Conservation (phyloP, 163 green algal genomes). For the Picocystis sp. region DNA sequence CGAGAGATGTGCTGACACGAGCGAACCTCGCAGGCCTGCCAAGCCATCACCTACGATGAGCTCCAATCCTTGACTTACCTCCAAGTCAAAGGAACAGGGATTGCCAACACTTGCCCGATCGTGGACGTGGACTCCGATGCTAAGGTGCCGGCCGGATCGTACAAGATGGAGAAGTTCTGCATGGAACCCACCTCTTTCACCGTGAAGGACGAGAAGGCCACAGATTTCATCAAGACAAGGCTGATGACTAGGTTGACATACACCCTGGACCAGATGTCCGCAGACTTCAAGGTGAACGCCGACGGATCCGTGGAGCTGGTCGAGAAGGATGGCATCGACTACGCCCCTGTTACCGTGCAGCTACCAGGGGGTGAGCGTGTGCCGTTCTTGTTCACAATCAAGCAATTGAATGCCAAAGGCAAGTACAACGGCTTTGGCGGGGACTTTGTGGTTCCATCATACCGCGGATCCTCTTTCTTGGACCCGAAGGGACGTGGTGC, state of each 20-base stretch:
- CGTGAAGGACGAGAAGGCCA: constrained; percentile 38
- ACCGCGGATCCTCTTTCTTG: constrained; percentile 88
- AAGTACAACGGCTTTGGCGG: constrained; percentile 75
- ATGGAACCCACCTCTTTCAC: constrained; percentile 93
- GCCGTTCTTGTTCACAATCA: constrained; percentile 97
- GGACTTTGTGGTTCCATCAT: constrained; percentile 91
- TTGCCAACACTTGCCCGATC: constrained; percentile 95
- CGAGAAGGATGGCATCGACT: constrained; percentile 96
- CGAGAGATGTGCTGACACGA: too few species aligned
- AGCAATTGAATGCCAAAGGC: constrained; percentile 87
- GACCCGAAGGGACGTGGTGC: constrained; percentile 97
- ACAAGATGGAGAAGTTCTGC: constrained; percentile 92
- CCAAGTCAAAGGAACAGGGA: constrained; percentile 91
- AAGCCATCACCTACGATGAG: constrained; percentile 84
- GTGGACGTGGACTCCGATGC: constrained; percentile 39
- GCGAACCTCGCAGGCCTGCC: constrained; percentile 32
- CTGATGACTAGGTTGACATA: constrained; percentile 98
- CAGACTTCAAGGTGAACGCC: constrained; percentile 59
- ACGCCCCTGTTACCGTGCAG: constrained; percentile 89
- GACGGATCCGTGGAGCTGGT: constrained; percentile 73
- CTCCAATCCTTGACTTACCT: constrained; percentile 89
- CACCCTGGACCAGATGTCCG: constrained; percentile 83
- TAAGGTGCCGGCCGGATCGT: constrained; percentile 72
- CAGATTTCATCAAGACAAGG: constrained; percentile 94
- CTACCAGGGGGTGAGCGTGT: constrained; percentile 93